Evolutionary conservation across 2,329 filamentous ascomycete species (phyloP), one percentile per base, ranked within the genome.

Genomic region (Stachybotrys chlorohalonatus): DNA sequence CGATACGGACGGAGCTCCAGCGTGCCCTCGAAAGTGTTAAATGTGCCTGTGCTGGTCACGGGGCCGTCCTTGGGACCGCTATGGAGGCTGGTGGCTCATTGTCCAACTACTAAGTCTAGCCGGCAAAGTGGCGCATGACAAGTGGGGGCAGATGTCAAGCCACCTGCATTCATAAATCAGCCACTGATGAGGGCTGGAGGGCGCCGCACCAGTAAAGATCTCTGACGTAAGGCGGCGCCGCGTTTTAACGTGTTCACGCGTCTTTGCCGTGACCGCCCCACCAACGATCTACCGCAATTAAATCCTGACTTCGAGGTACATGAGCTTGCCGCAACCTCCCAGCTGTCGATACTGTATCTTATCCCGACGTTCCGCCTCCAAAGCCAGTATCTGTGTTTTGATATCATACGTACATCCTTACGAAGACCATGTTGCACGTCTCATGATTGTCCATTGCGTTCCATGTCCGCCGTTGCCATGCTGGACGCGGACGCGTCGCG

Each of bases 401-500:
- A 9, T 42, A 49, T 52, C 31, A 36, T 51, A 31, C 36, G 55
- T 56, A 49, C 49, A 52, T 32, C 45, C 2, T 30, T 49, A 16
- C 11, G 24, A 11, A 31, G 11, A 55, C 47, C 54, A 63, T 64
- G 60, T 46, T 52, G 49, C 32, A 47, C 39, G 30, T 52, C 57
- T 60, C 48, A 60, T 62, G 60, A 62, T 52, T 47, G 49, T 36
- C 46, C 46, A 39, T 54, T 52, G 36, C 53, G 56, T 57, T 61
- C 57, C 57, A 72, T 71, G 70, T 63, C 68, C 61, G 68, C 68
- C 57, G 62, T 67, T 56, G 62, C 63, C 57, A 55, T 63, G 57
- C 58, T 63, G 58, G 68, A 64, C 60, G 62, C 70, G 62, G 73
- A 77, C 75, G 76, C 76, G 77, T 77, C 77, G 74, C 78, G 75